phyloP scores from a whole-genome alignment of 2,329 filamentous ascomycete species.

The Onygenales sp. region DNA sequence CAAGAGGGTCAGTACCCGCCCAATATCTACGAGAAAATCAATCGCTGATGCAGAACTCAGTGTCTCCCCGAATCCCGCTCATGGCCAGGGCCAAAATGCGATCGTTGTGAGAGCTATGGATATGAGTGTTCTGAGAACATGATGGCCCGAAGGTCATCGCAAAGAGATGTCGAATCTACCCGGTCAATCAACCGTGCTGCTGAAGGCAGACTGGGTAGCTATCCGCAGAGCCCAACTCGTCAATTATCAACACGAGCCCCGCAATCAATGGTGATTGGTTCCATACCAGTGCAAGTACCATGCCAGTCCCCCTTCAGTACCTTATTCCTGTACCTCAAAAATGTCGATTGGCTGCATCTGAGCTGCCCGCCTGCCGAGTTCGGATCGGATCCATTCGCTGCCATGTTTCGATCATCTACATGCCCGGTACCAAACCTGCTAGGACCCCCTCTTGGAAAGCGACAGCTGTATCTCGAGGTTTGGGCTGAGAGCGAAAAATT shows the following conservation, averaged over 20 bases:
- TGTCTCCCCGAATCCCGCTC: constrained; percentile 13
- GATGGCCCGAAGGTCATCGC: constrained; percentile 12
- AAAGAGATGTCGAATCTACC: constrained; percentile 10
- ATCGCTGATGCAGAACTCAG: constrained; percentile 7
- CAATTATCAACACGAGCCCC: constrained; percentile 5
- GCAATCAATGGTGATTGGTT: neutral
- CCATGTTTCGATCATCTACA: constrained; percentile 12
- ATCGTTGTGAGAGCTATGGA: constrained; percentile 14
- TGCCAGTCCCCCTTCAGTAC: constrained; percentile 11
- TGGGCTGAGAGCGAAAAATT: constrained; percentile 11
- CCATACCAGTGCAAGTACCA: constrained; percentile 2
- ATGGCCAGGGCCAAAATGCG: constrained; percentile 14
- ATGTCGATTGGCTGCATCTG: constrained; percentile 12
- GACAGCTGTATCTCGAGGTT: constrained; percentile 13
- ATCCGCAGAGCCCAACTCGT: constrained; percentile 5
- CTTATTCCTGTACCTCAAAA: constrained; percentile 12
- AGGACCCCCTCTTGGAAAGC: constrained; percentile 11
- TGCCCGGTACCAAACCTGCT: constrained; percentile 11
- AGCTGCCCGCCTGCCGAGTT: constrained; percentile 7
- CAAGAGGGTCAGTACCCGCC: constrained; percentile 10
- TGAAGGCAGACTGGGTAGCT: constrained; percentile 8
- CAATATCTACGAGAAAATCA: neutral
- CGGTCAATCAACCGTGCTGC: constrained; percentile 4
- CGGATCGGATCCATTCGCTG: constrained; percentile 10
- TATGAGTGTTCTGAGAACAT: constrained; percentile 15